These are phyloP conservation scores for Alternaria sp. DNA, from an alignment of 2,329 filamentous ascomycete genomes.

Conservation along the genomic window DNA sequence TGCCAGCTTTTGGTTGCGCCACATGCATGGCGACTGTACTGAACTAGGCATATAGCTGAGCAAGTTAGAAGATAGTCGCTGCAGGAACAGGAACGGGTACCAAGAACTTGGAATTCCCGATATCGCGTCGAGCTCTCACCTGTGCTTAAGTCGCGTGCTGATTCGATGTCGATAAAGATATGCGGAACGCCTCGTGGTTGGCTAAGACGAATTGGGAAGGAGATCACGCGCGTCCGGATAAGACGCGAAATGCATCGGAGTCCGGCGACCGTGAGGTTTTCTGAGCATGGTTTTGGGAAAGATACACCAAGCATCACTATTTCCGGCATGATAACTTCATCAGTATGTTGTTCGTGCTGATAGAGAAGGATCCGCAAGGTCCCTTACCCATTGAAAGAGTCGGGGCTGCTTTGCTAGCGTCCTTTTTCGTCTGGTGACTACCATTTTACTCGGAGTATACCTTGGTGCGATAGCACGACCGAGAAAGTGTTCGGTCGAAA, in stretches of 20 bases:
- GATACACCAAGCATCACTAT: neutral
- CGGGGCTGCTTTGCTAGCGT: neutral
- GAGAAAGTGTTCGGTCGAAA: neutral
- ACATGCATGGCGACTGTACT: neutral
- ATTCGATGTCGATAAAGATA: constrained; percentile 16
- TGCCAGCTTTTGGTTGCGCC: neutral
- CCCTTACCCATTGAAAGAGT: neutral
- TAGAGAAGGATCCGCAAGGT: neutral
- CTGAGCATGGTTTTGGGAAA: neutral
- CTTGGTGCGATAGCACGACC: neutral
- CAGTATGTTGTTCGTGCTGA: neutral
- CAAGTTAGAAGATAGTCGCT: constrained; percentile 7
- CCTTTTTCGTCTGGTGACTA: neutral
- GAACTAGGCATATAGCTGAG: neutral
- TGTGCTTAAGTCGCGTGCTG: constrained; percentile 1
- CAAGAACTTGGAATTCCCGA: constrained; percentile 6
- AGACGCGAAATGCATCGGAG: constrained; percentile 9
- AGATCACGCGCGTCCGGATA: constrained; percentile 8
- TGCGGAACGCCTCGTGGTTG: neutral
- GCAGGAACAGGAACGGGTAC: constrained; percentile 10
- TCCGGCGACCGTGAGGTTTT: constrained; percentile 4
- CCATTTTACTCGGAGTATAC: neutral
- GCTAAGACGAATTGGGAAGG: constrained; percentile 13
- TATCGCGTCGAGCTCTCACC: constrained; percentile 10
- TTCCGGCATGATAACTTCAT: neutral